These are phyloP conservation scores for Populus tomentosa DNA, from an alignment of 441 rosid species.

Conservation along the genomic window DNA sequence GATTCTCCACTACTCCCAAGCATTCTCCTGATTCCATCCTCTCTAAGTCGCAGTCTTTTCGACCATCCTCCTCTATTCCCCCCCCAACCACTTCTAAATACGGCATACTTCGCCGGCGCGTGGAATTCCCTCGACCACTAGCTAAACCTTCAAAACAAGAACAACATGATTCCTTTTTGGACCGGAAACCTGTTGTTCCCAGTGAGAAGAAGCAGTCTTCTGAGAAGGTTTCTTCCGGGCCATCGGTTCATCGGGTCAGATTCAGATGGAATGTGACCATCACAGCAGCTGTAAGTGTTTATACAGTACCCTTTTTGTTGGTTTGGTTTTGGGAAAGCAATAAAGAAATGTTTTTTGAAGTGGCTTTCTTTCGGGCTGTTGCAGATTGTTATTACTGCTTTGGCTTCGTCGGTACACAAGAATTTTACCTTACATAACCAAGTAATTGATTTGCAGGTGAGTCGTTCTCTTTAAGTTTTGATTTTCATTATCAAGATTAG, in stretches of 20 bases:
- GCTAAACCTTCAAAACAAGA: slow-evolving; percentile 16
- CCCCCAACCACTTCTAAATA: slow-evolving; percentile 15
- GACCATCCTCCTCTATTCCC: neutral
- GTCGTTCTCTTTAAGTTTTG: neutral
- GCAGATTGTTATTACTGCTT: slow-evolving; percentile 46
- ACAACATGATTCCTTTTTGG: slow-evolving; percentile 9
- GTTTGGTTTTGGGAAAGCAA: neutral
- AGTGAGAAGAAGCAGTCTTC: slow-evolving; percentile 16
- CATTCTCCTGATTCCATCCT: slow-evolving; percentile 16
- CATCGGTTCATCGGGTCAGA: slow-evolving; percentile 16
- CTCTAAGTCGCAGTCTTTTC: slow-evolving; percentile 13
- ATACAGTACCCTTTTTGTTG: neutral
- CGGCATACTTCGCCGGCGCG: slow-evolving; percentile 32
- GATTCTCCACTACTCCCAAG: slow-evolving; percentile 34
- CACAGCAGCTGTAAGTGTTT: slow-evolving; percentile 27
- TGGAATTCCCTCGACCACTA: slow-evolving; percentile 18
- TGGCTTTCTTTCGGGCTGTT: slow-evolving; percentile 8
- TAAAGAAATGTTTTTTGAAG: neutral
- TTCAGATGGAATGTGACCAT: slow-evolving; percentile 43
- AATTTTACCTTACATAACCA: slow-evolving; percentile 47
- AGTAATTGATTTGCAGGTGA: slow-evolving; percentile 52
- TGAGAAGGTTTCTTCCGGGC: slow-evolving; percentile 9
- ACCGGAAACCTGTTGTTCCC: slow-evolving; percentile 9
- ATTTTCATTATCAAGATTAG: neutral
- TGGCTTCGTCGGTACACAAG: slow-evolving; percentile 49